A percentile compares a stretch with the other conserved stretches of the same genome.
Evolutionary conservation across 2,329 filamentous ascomycete genomes (phyloP).

Genomic region (Colletotrichum sp.): DNA sequence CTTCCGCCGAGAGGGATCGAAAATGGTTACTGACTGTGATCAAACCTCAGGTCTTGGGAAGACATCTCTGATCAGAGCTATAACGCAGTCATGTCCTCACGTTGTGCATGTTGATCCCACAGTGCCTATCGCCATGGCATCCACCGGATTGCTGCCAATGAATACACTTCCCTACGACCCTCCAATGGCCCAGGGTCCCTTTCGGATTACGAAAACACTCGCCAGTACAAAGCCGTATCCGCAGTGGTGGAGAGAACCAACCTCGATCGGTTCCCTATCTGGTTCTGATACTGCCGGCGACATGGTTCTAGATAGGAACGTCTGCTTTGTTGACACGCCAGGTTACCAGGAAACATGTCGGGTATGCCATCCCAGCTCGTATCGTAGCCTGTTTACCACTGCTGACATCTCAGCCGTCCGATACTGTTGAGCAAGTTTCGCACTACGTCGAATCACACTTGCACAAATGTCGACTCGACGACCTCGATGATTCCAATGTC

Average conservation of each 20-base stretch:
- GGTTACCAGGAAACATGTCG: conserved; percentile 62
- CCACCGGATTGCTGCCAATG: neutral
- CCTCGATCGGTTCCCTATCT: conserved; percentile 65
- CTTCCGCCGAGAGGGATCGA: conserved; percentile 15
- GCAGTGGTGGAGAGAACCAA: conserved; percentile 84
- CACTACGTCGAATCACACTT: conserved; percentile 77
- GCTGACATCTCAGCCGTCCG: conserved; percentile 40
- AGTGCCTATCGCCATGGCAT: conserved; percentile 17
- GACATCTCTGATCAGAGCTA: conserved; percentile 85
- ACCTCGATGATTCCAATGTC: conserved; percentile 76
- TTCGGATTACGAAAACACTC: conserved; percentile 69
- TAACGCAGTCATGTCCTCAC: conserved; percentile 85
- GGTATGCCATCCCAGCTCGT: conserved; percentile 39
- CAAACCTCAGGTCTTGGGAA: conserved; percentile 74
- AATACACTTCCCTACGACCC: neutral
- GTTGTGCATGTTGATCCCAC: conserved; percentile 90
- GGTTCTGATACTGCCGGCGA: conserved; percentile 57
- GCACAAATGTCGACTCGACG: conserved; percentile 61
- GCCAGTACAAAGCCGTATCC: conserved; percentile 87
- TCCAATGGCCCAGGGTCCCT: neutral
- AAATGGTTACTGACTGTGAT: conserved; percentile 10
- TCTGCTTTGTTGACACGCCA: conserved; percentile 91
- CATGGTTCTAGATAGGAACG: conserved; percentile 83
- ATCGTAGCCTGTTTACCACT: neutral
- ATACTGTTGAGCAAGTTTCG: conserved; percentile 63